phyloP scores from a whole-genome alignment of 208 protist species.

The Leptomonas seymouri region DNA sequence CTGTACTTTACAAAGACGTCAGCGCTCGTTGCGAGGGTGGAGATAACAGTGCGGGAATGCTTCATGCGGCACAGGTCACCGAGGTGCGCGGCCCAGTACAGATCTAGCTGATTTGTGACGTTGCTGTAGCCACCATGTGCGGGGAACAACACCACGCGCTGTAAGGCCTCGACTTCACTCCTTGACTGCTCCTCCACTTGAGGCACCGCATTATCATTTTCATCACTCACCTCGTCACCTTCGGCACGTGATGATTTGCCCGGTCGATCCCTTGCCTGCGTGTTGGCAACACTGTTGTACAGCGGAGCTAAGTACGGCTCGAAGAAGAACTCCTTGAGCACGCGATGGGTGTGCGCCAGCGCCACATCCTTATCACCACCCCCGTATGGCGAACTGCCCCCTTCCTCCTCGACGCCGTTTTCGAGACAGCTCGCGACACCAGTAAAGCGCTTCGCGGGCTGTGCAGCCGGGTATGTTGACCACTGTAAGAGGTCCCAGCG shows the following conservation, averaged over 20 bases:
- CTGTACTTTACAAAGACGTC: constrained; percentile 46
- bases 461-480: constrained; percentile 1
- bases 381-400: background rate
- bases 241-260: constrained; percentile 3
- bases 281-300: background rate
- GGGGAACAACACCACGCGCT: constrained; percentile 66
- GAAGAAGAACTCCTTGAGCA: constrained; percentile 47
- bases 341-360: constrained; percentile 34
- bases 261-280: background rate
- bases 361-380: constrained; percentile 16
- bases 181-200: background rate
- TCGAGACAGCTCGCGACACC: background rate
- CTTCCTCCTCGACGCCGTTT: background rate
- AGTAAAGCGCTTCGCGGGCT: background rate
- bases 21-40: constrained; percentile 33
- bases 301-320: constrained; percentile 43
- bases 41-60: constrained; percentile 56
- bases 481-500: constrained; percentile 47
- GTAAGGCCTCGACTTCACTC: background rate
- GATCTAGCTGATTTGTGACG: constrained; percentile 75
- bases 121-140: constrained; percentile 85
- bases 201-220: background rate
- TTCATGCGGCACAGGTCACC: constrained; percentile 61
- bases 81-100: constrained; percentile 70
- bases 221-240: background rate